Base-by-base conservation (phyloP, 805 yeast genomes). In the Alloascoidea africana region DNA sequence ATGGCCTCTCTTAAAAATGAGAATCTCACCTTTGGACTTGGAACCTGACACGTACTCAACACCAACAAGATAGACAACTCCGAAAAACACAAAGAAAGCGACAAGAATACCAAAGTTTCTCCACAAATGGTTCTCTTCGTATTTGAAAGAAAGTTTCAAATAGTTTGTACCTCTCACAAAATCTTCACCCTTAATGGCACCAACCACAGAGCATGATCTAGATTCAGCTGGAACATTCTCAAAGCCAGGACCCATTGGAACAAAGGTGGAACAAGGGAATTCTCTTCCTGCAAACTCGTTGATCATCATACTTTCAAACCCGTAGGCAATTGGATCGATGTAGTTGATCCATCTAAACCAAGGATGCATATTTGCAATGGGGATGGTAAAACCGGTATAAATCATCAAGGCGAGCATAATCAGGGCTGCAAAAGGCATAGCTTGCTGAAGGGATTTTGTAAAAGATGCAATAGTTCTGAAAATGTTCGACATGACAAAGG, bases 331-430 rank as follows among this genome's bases (percentile, higher is more conserved):
- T 1, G 83, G 83, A 44, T 76, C 66, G 16, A 73, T 45, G 44
- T 68, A 74, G 19, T 69, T 64, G 35, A 76, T 59, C 81, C 83
- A 76, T 41, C 72, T 66, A 45, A 76, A 76, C 87, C 87, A 80
- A 35, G 73, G 75, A 44, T 71, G 75, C 77, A 76, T 71, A 8
- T 65, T 60, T 2, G 67, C 66, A 27, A 67, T 54, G 37, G 81
- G 83, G 44, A 76, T 66, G 59, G 74, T 66, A 53, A 53, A 57
- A 34, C 72, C 72, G 4, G 70, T 63, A 49, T 55, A 66, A 38
- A 63, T 58, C 14, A 56, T 49, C 42, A 66, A 42, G 2, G 58
- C 60, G 40, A 65, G 49, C 38, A 66, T 50, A 6, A 63, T 43
- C 17, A 65, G 42, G n/a, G 68, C 47, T 1, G 69, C 66, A 2